Conservation (phyloP, 768 basidiomycete species). For the Amanita thiersii region DNA sequence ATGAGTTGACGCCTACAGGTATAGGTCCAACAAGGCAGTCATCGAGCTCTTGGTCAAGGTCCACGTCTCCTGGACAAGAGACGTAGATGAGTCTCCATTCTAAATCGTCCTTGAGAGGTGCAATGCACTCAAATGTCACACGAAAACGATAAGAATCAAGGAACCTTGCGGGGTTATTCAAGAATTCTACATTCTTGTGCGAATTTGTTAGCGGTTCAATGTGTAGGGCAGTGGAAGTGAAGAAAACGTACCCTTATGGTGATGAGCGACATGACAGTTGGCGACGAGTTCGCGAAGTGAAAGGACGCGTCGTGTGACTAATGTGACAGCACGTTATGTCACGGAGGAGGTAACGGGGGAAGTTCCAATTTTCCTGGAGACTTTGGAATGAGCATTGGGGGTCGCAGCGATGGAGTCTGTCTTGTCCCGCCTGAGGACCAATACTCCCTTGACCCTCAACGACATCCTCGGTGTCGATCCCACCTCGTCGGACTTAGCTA, state of each 20-base stretch:
- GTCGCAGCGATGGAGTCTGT: slow-evolving; percentile 1
- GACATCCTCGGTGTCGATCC: slow-evolving; percentile 34
- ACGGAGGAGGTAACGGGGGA: not conserved
- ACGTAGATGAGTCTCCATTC: slow-evolving; percentile 99
- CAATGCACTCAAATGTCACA: slow-evolving; percentile 96
- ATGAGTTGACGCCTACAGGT: slow-evolving; percentile 93
- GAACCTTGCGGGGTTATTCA: slow-evolving; percentile 92
- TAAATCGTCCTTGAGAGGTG: slow-evolving; percentile 86
- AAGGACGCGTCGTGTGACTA: slow-evolving; percentile 6
- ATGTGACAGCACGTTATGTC: not conserved
- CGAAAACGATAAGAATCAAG: slow-evolving; percentile 87
- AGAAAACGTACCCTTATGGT: slow-evolving; percentile 49
- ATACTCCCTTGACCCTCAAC: slow-evolving; percentile 36
- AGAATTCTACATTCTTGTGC: slow-evolving; percentile 71
- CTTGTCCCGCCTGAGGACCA: slow-evolving; percentile 13
- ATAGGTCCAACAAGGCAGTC: slow-evolving; percentile 97
- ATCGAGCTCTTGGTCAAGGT: slow-evolving; percentile 95
- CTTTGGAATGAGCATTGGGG: not conserved
- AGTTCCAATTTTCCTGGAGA: not conserved
- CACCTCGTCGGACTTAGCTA: slow-evolving; percentile 41
- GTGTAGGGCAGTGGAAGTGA: not conserved
- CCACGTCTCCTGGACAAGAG: slow-evolving; percentile 84
- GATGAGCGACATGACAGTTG: slow-evolving; percentile 55
- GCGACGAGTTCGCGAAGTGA: too few relatives aligned
- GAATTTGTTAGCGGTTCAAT: not conserved